These are phyloP conservation scores for Neonothopanus nambi DNA, from an alignment of 1,284 basidiomycete genomes.

Conservation along the genomic window DNA sequence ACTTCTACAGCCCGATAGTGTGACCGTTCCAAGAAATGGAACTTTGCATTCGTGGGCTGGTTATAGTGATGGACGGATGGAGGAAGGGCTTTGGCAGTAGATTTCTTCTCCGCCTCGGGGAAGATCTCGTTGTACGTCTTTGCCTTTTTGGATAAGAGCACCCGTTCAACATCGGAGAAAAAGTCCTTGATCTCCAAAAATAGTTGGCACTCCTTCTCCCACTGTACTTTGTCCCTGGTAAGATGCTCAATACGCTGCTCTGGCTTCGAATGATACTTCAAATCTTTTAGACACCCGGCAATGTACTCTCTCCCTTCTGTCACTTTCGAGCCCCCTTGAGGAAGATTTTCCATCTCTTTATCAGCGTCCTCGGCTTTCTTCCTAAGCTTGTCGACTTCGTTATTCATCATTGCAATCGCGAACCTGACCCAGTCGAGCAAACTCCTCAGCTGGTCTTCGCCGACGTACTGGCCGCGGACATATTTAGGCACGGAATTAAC, in stretches of 20 bases:
- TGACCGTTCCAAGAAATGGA: neutral
- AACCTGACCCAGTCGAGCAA: conserved; percentile 44
- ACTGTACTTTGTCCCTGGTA: neutral
- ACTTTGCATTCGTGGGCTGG: neutral
- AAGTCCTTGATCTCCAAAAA: conserved; percentile 30
- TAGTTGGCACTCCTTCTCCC: conserved; percentile 18
- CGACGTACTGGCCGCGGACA: conserved; percentile 21
- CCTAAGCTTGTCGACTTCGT: conserved; percentile 19
- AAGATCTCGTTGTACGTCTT: conserved; percentile 45
- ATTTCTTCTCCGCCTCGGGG: conserved; percentile 25
- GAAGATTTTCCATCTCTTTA: conserved; percentile 12
- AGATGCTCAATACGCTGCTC: neutral
- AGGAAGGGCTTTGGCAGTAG: neutral
- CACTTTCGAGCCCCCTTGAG: conserved; percentile 9
- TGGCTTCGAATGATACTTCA: neutral
- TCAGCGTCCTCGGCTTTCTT: conserved; percentile 24
- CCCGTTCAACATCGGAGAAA: conserved; percentile 34
- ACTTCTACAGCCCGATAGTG: neutral
- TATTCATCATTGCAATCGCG: conserved; percentile 26
- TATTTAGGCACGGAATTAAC: conserved; percentile 34
- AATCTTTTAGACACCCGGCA: neutral
- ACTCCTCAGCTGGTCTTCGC: conserved; percentile 24
- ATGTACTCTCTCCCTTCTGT: neutral
- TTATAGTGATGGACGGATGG: neutral
- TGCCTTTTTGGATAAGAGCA: conserved; percentile 39